phyloP scores from a whole-genome alignment of 2,329 filamentous ascomycete species.

The Onygenales sp. region DNA sequence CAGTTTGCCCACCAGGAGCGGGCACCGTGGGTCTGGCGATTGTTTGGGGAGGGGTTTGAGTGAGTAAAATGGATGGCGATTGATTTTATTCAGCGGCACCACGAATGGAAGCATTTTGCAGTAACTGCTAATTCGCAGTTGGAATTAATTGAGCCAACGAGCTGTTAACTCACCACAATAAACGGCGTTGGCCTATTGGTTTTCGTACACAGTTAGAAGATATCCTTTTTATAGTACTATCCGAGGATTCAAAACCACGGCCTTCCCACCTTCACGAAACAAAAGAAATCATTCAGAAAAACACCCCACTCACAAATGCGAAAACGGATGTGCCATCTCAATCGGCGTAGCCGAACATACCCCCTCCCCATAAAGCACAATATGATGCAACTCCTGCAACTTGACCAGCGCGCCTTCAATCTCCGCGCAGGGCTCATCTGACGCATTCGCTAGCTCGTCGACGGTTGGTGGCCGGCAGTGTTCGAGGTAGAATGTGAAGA shows the following conservation, averaged over 20 bases:
- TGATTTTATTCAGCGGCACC: no score
- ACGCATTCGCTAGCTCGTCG: background rate
- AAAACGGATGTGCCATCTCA: conserved; percentile 5
- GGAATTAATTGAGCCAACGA: no score
- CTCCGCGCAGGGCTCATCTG: background rate
- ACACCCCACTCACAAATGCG: background rate
- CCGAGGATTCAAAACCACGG: no score
- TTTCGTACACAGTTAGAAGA: no score
- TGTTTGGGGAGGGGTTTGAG: background rate
- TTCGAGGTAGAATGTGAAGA: conserved; percentile 2
- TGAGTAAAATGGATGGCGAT: no score
- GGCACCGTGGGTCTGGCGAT: background rate
- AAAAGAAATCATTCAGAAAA: background rate
- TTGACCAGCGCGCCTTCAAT: background rate
- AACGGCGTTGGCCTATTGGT: background rate
- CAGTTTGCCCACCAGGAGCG: conserved; percentile 1
- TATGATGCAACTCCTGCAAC: conserved; percentile 1
- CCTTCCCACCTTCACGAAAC: background rate
- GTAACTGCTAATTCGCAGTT: no score
- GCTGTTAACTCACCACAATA: background rate
- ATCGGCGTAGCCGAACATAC: conserved; percentile 1
- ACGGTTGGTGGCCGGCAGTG: conserved; percentile 2
- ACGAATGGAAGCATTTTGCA: no score
- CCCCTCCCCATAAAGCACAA: conserved; percentile 1
- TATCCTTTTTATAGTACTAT: no score